A percentile compares a stretch with the other conserved stretches of the same genome.
Conservation (phyloP, 1,284 basidiomycete species). For the Rhodotorula sp. region DNA sequence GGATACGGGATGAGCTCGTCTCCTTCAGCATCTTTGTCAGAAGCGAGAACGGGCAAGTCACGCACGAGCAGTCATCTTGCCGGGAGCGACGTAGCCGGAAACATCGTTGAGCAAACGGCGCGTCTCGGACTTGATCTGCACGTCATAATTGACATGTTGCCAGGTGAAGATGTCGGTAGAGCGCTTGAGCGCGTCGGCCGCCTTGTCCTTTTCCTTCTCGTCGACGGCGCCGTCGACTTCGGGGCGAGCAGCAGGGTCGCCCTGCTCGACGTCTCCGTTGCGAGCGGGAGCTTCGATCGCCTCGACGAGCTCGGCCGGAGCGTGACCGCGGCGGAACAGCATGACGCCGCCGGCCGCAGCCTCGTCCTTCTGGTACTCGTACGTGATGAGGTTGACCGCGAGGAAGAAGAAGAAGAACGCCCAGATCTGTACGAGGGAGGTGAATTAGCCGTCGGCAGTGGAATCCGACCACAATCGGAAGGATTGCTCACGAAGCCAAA, state of each 20-base stretch:
- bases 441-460: background rate
- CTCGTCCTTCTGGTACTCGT: conserved; percentile 38
- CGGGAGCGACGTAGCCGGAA: conserved; percentile 70
- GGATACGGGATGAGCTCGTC: background rate
- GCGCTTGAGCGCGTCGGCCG: conserved; percentile 43
- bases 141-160: conserved; percentile 52
- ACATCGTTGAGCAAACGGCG: conserved; percentile 71
- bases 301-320: conserved; percentile 30
- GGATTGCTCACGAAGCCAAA: conserved; percentile 53
- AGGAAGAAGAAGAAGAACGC: conserved; percentile 56
- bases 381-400: conserved; percentile 57
- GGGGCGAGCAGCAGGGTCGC: conserved; percentile 9
- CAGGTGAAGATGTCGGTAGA: conserved; percentile 53
- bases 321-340: conserved; percentile 38
- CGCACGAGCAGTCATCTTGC: conserved; percentile 62
- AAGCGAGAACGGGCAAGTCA: background rate
- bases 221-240: conserved; percentile 4
- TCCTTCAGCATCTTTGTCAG: background rate
- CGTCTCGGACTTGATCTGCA: conserved; percentile 60
- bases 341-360: conserved; percentile 33
- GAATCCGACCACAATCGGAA: too few species aligned
- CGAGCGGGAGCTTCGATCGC: conserved; percentile 28
- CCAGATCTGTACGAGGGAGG: conserved; percentile 7
- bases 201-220: conserved; percentile 31
- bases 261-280: conserved; percentile 18